Conservation (phyloP, 2,329 filamentous ascomycete species). For the Diaporthe aspalathi region DNA sequence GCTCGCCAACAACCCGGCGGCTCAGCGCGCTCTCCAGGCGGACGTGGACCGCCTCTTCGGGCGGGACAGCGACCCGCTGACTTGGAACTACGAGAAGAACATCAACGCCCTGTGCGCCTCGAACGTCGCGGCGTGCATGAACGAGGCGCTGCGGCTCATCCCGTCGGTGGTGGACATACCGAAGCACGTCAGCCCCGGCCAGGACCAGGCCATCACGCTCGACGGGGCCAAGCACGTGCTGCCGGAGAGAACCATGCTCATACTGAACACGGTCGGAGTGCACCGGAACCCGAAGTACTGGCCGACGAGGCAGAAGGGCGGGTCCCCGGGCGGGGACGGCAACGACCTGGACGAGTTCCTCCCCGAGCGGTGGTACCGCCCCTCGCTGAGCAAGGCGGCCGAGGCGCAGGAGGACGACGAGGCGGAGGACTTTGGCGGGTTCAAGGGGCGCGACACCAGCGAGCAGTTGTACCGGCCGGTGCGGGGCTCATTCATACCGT, state of each 20-base stretch:
- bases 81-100: conserved; percentile 78
- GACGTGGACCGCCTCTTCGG: conserved; percentile 76
- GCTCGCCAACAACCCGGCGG: conserved; percentile 72
- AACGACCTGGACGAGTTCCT: conserved; percentile 75
- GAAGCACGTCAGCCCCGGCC: conserved; percentile 65
- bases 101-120: conserved; percentile 75
- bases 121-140: conserved; percentile 80
- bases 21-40: conserved; percentile 74
- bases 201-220: conserved; percentile 68
- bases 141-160: conserved; percentile 79
- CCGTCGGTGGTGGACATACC: conserved; percentile 79
- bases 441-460: conserved; percentile 70
- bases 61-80: conserved; percentile 60
- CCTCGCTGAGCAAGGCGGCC: conserved; percentile 38
- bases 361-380: conserved; percentile 78
- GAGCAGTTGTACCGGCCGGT: conserved; percentile 69
- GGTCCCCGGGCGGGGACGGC: conserved; percentile 50
- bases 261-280: conserved; percentile 64
- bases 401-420: conserved; percentile 43
- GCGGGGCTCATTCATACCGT: conserved; percentile 68
- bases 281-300: conserved; percentile 80
- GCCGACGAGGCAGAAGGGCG: conserved; percentile 66
- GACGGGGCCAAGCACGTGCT: conserved; percentile 68
- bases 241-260: conserved; percentile 67
- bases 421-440: conserved; percentile 67